Conservation (phyloP, 108 stramenopile species). For the Cylindrotheca closterium region DNA sequence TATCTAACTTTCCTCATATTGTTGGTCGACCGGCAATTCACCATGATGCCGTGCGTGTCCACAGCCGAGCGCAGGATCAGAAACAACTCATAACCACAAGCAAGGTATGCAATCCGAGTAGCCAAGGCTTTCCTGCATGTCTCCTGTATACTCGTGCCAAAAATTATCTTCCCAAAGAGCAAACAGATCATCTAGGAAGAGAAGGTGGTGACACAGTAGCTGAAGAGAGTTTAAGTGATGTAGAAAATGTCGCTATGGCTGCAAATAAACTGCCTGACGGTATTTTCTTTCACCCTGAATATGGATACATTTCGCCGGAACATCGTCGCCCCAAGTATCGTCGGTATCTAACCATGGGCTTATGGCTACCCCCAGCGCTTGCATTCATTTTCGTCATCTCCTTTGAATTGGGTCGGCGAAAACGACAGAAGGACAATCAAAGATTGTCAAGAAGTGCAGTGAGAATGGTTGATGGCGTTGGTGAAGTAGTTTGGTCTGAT, state of each 20-base stretch:
- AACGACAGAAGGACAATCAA: slow-evolving; percentile 55
- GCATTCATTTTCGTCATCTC: slow-evolving; percentile 75
- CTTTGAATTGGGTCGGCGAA: slow-evolving; percentile 81
- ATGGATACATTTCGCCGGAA: slow-evolving; percentile 20
- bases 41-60: slow-evolving; percentile 1
- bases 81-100: not conserved
- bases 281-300: slow-evolving; percentile 27
- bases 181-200: not conserved
- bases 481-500: slow-evolving; percentile 6
- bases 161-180: not conserved
- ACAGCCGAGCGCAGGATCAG: not conserved
- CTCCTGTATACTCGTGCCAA: slow-evolving; percentile 14
- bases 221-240: not conserved
- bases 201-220: not conserved
- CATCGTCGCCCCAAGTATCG: slow-evolving; percentile 17
- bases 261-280: not conserved
- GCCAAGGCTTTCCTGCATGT: slow-evolving; percentile 35
- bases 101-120: slow-evolving; percentile 24
- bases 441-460: not conserved
- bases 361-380: slow-evolving; percentile 83
- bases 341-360: slow-evolving; percentile 60
- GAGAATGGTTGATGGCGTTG: slow-evolving; percentile 3
- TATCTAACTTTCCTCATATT: not conserved
- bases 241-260: not conserved
- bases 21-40: not conserved